Conservation (phyloP, 169 alveolate genomes). For the Besnoitia besnoiti region DNA sequence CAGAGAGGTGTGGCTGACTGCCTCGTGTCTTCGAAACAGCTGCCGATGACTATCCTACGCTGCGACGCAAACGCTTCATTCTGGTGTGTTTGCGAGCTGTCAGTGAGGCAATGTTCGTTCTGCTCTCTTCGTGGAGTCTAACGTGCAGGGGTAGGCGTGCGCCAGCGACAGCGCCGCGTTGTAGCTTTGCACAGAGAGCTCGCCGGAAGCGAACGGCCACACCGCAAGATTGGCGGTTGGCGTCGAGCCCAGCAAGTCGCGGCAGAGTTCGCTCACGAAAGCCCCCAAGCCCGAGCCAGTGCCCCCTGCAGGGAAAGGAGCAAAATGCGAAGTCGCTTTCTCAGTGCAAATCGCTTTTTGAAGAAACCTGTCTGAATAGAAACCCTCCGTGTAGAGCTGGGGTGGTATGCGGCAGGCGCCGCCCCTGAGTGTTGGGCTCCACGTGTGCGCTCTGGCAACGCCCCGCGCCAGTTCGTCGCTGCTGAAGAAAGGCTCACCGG, state of each 20-base stretch:
- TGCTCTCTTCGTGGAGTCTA: not conserved
- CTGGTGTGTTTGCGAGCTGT: not conserved
- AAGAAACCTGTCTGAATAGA: too few relatives aligned
- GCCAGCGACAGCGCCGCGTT: not conserved
- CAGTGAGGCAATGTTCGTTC: not conserved
- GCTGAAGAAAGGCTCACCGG: not conserved
- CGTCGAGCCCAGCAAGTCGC: not conserved
- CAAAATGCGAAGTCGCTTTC: too few relatives aligned
- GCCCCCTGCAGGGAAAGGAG: not conserved
- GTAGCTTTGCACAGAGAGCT: slow-evolving; percentile 39
- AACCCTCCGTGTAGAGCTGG: too few relatives aligned
- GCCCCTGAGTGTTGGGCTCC: too few relatives aligned
- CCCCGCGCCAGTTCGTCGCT: not conserved
- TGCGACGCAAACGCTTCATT: too few relatives aligned
- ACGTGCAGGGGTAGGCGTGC: not conserved
- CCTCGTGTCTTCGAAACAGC: too few relatives aligned
- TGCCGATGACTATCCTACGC: too few relatives aligned
- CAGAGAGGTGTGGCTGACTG: too few relatives aligned
- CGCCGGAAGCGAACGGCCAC: slow-evolving; percentile 31
- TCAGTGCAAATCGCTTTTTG: too few relatives aligned
- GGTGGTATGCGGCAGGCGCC: too few relatives aligned
- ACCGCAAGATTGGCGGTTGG: not conserved
- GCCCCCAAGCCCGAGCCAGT: slow-evolving; percentile 33
- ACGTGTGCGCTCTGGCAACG: slow-evolving; percentile 6
- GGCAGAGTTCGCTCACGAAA: not conserved